Conservation (phyloP, 1,284 basidiomycete species). For the Tilletia horrida region DNA sequence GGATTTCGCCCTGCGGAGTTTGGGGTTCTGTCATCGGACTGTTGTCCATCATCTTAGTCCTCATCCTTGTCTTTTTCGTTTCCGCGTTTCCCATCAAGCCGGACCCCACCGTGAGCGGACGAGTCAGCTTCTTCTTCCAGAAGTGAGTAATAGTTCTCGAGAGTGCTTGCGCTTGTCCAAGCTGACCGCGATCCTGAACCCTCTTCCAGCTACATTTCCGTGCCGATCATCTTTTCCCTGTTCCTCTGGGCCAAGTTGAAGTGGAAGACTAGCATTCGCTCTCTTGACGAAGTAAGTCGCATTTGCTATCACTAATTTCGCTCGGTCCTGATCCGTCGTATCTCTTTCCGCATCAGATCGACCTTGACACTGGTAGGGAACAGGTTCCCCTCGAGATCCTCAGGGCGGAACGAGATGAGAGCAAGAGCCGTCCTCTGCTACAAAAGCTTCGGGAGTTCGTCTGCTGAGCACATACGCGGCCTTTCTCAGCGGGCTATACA, state of each 20-base stretch:
- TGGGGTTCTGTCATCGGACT: conserved; percentile 57
- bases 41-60: conserved; percentile 43
- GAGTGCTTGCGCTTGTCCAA: too few species aligned
- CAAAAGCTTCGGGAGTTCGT: conserved; percentile 40
- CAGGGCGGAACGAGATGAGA: conserved; percentile 48
- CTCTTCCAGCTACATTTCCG: conserved; percentile 60
- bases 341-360: conserved; percentile 40
- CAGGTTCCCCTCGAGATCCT: conserved; percentile 45
- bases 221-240: conserved; percentile 36
- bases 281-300: background rate
- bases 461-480: conserved; percentile 31
- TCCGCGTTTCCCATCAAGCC: background rate
- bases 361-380: conserved; percentile 47
- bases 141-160: background rate
- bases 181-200: background rate
- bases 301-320: background rate
- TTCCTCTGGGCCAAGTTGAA: conserved; percentile 20
- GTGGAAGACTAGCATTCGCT: background rate
- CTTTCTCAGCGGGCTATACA: background rate
- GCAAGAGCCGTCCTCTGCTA: conserved; percentile 27
- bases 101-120: background rate
- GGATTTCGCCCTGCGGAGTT: conserved; percentile 58
- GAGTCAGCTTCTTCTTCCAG: background rate
- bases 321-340: background rate
- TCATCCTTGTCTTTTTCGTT: conserved; percentile 5